Evolutionary conservation across 352 stramenopile species (phyloP), one percentile per base, ranked within the genome.

Genomic region (Phytophthora europaea): DNA sequence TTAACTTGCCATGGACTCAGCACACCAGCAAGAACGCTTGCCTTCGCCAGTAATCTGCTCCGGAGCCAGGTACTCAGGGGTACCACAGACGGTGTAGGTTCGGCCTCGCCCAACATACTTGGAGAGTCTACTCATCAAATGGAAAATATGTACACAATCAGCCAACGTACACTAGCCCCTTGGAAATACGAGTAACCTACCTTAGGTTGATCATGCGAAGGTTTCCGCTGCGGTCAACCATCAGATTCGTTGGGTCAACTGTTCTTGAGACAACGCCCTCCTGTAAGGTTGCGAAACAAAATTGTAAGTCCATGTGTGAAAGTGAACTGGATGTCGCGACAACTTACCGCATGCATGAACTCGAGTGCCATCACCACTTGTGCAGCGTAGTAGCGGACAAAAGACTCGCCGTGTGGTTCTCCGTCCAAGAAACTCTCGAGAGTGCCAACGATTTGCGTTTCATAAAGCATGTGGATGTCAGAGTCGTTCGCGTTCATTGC

Each of bases 21-120:
- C 4, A 9, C 55, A 1, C 61, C 55, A 65, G 38, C 58, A 4
- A 16, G 1, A 7, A 34, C 12, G 18, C 52, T 18, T 48, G 93
- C 88, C 89, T 83, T 97, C 87, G 33, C 90, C 90, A 65, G 93
- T 94, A 72, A 97, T 95, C 55, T 97, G 87, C 57, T 97, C 90
- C 16, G 90, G 90, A 13, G 90, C 89, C 23, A 97, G 65, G 56
- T 97, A 97, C 59, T 97, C 90, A 1, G 90, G 88, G 4, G 88
- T 97, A 36, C 90, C 90, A 60, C 90, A 97, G 4, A 97, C 88
- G 36, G 90, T 97, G 76, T 94, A 97, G 2, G 90, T 97, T 55
- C 90, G 76, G 40, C 90, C 88, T 47, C 87, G 78, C 51, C 90
- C 90, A 72, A 97, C 85, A 62, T 97, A 97, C 73, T 97, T 97